Base-by-base conservation (phyloP, 2,329 filamentous ascomycete genomes). In the Cordyceps fumosorosea region DNA sequence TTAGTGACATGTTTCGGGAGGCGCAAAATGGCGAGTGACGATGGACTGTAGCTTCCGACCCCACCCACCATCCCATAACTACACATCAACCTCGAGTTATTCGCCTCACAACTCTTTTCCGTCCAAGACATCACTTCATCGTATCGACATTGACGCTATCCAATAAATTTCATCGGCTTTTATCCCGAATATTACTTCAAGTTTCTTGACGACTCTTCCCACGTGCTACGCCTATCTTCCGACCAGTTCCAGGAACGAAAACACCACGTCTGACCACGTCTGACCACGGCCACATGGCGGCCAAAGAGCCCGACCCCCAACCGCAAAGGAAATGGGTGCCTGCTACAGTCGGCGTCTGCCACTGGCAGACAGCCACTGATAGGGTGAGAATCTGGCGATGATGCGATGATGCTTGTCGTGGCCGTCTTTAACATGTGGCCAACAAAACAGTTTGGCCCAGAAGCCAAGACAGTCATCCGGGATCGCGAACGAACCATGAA, bases 321-420 rank as follows among this genome's bases (percentile, higher is more conserved):
- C 40, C 50, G 29, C 58, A 54, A 54, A 34, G 58, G 47, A 47
- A 11, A 40, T 61, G 59, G 48, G 60, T 48, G 26, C 60, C 54
- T 22, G 54, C 55, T 22, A 62, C 67, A 16, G 71, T 78, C 40
- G 75, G 76, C 44, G 69, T 65, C 64, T 76, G 75, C 65, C 67
- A 75, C 65, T 67, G 66, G 42, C 76, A 78, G 67, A 75, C 73
- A 20, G 72, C 71, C 32, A 67, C 65, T 6, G 73, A 77, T 37
- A 71, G 76, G 56, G 76, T 77, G 60, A 67, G 73, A 67, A 26
- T 11, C 16, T 40, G 24, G 1, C 5, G 44, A 40, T 52, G 37
- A 22, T 34, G 5, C 32, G 18, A 44, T 2, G 42, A 18, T 47
- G 34, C 12, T 16, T 37, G 8, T 14, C 16, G 40, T 44, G 37